phyloP scores from a whole-genome alignment of 108 stramenopile species.

The Asterionellopsis glacialis region DNA sequence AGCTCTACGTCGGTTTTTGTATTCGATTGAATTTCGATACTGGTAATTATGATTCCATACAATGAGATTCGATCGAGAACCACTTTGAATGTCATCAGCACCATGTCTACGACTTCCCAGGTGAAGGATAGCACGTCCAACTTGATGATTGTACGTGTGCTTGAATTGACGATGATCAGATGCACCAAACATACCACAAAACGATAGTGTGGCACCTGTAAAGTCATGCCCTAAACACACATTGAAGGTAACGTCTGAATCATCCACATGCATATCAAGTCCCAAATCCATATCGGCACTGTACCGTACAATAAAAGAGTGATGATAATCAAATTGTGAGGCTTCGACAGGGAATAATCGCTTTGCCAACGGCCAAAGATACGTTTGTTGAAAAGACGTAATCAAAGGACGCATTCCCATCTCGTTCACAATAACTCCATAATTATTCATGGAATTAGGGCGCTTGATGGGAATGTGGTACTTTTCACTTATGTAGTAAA shows the following conservation, averaged over 20 bases:
- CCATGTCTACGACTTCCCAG: slow-evolving; percentile 36
- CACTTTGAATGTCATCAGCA: slow-evolving; percentile 34
- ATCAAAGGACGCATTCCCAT: slow-evolving; percentile 25
- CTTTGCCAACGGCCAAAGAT: slow-evolving; percentile 20
- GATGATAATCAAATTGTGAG: slow-evolving; percentile 28
- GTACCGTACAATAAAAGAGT: slow-evolving; percentile 38
- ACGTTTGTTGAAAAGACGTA: slow-evolving; percentile 16
- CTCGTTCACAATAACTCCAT: slow-evolving; percentile 31
- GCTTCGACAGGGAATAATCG: slow-evolving; percentile 20
- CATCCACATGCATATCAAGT: slow-evolving; percentile 46
- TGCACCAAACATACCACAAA: slow-evolving; percentile 35
- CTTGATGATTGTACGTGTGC: slow-evolving; percentile 20
- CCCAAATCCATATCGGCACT: slow-evolving; percentile 24
- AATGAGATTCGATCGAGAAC: slow-evolving; percentile 31
- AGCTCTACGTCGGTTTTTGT: slow-evolving; percentile 1
- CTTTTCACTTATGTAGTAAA: slow-evolving; percentile 13
- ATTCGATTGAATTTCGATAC: slow-evolving; percentile 3
- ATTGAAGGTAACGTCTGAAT: slow-evolving; percentile 42
- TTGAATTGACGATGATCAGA: slow-evolving; percentile 26
- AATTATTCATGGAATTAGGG: slow-evolving; percentile 42
- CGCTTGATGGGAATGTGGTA: slow-evolving; percentile 20
- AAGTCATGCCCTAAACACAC: slow-evolving; percentile 37
- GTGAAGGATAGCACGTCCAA: slow-evolving; percentile 33
- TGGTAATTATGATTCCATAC: slow-evolving; percentile 31
- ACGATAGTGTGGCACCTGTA: slow-evolving; percentile 27